phyloP scores from a whole-genome alignment of 192 early-diverging fungal genomes.

The Bifiguratus adelaidae region DNA sequence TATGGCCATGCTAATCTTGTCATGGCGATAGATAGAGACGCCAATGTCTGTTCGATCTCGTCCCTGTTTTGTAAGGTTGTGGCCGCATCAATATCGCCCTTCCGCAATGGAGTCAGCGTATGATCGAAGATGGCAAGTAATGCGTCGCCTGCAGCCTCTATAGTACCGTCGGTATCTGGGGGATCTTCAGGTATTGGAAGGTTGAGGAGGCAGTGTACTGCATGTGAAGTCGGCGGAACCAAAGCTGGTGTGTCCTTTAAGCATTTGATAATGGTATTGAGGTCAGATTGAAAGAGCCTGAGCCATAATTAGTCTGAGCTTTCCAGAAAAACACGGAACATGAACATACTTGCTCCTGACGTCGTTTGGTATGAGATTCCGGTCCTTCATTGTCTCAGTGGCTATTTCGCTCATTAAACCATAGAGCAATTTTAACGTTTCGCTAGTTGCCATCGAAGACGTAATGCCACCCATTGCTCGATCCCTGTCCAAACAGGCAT shows the following conservation, averaged over 20 bases:
- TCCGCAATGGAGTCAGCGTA: slow-evolving; percentile 18
- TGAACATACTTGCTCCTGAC: slow-evolving; percentile 7
- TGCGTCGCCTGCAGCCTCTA: slow-evolving; percentile 10
- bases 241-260: slow-evolving; percentile 17
- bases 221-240: slow-evolving; percentile 64
- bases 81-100: slow-evolving; percentile 32
- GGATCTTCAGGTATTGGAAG: slow-evolving; percentile 29
- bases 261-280: background rate
- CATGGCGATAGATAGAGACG: slow-evolving; percentile 57
- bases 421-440: slow-evolving; percentile 43
- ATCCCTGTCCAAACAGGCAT: slow-evolving; percentile 1
- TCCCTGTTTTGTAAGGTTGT: slow-evolving; percentile 17
- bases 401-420: slow-evolving; percentile 37
- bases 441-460: slow-evolving; percentile 28
- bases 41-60: slow-evolving; percentile 49
- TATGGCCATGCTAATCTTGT: slow-evolving; percentile 45
- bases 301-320: slow-evolving; percentile 20
- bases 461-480: background rate
- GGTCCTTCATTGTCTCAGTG: too few species aligned
- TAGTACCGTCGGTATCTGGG: background rate
- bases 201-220: slow-evolving; percentile 64
- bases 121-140: slow-evolving; percentile 17
- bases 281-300: background rate
- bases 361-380: slow-evolving; percentile 10
- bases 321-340: background rate